These are phyloP conservation scores for Metschnikowia kunwiensis DNA, from an alignment of 805 yeast genomes.

Conservation along the genomic window DNA sequence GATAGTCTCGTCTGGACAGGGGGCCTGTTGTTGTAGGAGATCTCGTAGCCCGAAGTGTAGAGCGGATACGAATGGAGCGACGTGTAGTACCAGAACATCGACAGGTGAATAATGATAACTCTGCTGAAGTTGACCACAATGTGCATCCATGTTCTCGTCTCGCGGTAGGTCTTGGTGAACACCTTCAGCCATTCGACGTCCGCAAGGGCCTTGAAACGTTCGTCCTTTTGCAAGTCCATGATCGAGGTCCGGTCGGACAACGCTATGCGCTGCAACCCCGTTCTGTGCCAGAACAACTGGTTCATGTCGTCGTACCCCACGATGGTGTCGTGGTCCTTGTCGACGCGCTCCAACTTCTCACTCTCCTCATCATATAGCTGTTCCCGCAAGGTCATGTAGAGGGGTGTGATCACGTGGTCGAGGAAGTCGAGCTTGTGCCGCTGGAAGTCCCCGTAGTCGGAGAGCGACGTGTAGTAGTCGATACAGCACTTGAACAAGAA, in stretches of 20 bases:
- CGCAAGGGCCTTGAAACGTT: conserved; percentile 54
- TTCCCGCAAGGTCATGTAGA: conserved; percentile 58
- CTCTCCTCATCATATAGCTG: conserved; percentile 48
- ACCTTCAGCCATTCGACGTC: conserved; percentile 64
- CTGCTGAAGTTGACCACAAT: conserved; percentile 93
- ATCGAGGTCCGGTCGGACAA: conserved; percentile 44
- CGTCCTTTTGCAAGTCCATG: conserved; percentile 51
- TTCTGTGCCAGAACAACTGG: conserved; percentile 80
- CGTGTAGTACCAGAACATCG: conserved; percentile 76
- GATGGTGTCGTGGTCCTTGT: conserved; percentile 61
- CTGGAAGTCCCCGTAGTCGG: conserved; percentile 20
- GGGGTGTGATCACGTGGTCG: conserved; percentile 70
- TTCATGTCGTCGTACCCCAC: conserved; percentile 91
- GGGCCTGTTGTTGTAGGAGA: conserved; percentile 57
- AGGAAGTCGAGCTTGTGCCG: conserved; percentile 43
- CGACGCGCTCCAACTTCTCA: conserved; percentile 45
- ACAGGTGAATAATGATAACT: conserved; percentile 54
- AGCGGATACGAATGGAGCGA: conserved; percentile 64
- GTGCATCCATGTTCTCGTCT: conserved; percentile 97
- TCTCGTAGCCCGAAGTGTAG: conserved; percentile 57
- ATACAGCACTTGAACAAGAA: conserved; percentile 80
- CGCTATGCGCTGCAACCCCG: conserved; percentile 59
- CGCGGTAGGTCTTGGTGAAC: conserved; percentile 90
- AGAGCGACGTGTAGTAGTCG: conserved; percentile 56
- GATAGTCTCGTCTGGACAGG: conserved; percentile 52